These are phyloP conservation scores for Russula brevipes DNA, from an alignment of 768 basidiomycete species.

Conservation along the genomic window DNA sequence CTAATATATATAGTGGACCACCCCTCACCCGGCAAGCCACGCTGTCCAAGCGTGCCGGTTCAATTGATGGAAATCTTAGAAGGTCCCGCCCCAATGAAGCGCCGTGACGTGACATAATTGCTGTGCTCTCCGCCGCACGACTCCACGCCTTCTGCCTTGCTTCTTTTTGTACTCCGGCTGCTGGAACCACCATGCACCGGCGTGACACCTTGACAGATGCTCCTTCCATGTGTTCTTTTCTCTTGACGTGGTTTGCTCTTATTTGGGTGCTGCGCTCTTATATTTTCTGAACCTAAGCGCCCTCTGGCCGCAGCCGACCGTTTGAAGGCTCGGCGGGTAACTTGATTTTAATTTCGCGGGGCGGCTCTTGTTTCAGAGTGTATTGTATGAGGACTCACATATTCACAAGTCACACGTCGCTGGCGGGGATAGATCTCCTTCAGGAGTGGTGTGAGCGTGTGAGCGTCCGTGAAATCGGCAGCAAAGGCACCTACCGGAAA, in stretches of 20 bases:
- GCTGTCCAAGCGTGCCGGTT: slow-evolving; percentile 16
- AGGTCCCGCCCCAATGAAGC: not conserved
- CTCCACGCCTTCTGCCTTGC: slow-evolving; percentile 6
- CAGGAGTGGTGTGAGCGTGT: too few species aligned
- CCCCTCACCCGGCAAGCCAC: slow-evolving; percentile 11
- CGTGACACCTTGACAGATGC: not conserved
- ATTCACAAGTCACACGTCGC: not conserved
- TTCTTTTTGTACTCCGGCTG: too few species aligned
- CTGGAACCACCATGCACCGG: too few species aligned
- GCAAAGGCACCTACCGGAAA: not conserved
- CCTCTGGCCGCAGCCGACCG: not conserved
- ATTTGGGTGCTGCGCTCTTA: too few species aligned
- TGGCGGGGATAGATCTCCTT: too few species aligned
- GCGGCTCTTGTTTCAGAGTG: not conserved
- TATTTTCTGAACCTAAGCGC: not conserved
- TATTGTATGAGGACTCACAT: not conserved
- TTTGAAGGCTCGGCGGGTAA: not conserved
- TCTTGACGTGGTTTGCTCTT: too few species aligned
- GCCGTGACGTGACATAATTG: slow-evolving; percentile 11
- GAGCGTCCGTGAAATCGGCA: not conserved
- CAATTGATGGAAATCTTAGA: not conserved
- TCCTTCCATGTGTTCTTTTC: not conserved
- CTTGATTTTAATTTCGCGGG: not conserved
- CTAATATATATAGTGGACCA: slow-evolving; percentile 4
- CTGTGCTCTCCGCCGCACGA: not conserved